Evolutionary conservation across 2,329 filamentous ascomycete genomes (phyloP).

Genomic region (Rutstroemia sp.): DNA sequence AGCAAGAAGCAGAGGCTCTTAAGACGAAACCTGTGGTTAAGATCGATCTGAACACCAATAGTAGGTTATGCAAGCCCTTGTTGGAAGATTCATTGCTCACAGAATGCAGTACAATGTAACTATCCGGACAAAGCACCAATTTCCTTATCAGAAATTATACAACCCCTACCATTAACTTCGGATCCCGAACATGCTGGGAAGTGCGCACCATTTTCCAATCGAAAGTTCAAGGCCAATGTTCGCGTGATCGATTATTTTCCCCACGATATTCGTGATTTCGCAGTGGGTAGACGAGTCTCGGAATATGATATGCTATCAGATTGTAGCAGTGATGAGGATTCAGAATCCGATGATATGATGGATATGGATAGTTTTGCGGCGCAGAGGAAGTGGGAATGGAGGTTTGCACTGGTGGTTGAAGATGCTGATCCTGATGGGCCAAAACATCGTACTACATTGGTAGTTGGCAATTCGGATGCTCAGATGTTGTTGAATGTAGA

Average conservation of each 20-base stretch:
- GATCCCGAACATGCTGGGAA: slow-evolving; percentile 22
- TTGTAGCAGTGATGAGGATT: slow-evolving; percentile 25
- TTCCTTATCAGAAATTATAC: neutral
- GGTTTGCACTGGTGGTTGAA: slow-evolving; percentile 72
- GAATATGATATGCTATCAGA: slow-evolving; percentile 47
- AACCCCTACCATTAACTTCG: neutral
- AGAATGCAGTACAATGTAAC: slow-evolving; percentile 34
- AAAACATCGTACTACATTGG: slow-evolving; percentile 52
- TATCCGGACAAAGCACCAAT: neutral
- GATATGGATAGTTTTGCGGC: neutral
- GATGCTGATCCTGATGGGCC: slow-evolving; percentile 43
- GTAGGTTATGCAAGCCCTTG: slow-evolving; percentile 21
- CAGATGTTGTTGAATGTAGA: slow-evolving; percentile 46
- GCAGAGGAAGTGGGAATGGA: slow-evolving; percentile 65
- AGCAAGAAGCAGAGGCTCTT: slow-evolving; percentile 24
- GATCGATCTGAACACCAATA: slow-evolving; percentile 29
- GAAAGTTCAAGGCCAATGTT: slow-evolving; percentile 60
- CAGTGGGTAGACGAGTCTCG: slow-evolving; percentile 37
- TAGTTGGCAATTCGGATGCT: slow-evolving; percentile 55
- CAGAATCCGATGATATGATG: slow-evolving; percentile 21
- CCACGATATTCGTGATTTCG: slow-evolving; percentile 61
- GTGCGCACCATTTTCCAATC: slow-evolving; percentile 64
- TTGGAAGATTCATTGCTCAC: no score
- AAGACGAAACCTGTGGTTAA: slow-evolving; percentile 5
- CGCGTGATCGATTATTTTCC: slow-evolving; percentile 82